These are phyloP conservation scores for Tilletia caries DNA, from an alignment of 1,284 basidiomycete species.

Conservation along the genomic window DNA sequence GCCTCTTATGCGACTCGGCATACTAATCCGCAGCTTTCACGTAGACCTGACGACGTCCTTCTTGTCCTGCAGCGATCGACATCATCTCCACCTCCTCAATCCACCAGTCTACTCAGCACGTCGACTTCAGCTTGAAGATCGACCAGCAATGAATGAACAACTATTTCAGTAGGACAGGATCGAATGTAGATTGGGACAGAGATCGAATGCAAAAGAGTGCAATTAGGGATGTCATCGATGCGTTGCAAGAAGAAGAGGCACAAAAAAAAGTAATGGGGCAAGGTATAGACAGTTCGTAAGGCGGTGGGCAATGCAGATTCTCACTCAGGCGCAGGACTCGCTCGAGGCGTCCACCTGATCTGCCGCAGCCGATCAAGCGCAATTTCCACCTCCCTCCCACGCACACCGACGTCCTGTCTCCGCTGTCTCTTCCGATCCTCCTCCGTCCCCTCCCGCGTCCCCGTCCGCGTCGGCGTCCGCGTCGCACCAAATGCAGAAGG, in stretches of 20 bases:
- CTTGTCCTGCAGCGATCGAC: conserved; percentile 37
- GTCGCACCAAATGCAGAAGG: background rate
- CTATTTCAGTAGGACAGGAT: too few species aligned
- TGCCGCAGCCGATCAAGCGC: background rate
- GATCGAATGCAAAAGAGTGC: too few species aligned
- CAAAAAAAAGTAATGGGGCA: background rate
- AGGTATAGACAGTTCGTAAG: too few species aligned
- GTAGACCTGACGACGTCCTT: background rate
- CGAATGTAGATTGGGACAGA: too few species aligned
- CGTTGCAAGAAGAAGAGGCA: too few species aligned
- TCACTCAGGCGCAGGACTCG: background rate
- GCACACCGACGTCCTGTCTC: background rate
- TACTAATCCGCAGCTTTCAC: too few species aligned
- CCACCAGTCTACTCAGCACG: conserved; percentile 51
- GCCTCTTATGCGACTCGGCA: conserved; percentile 10
- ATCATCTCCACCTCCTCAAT: conserved; percentile 49
- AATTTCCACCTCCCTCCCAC: background rate
- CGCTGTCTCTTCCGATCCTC: background rate
- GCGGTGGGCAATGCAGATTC: too few species aligned
- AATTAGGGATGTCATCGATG: too few species aligned
- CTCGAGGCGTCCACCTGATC: background rate
- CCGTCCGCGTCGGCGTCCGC: too few species aligned
- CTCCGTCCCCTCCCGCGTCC: background rate
- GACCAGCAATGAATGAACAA: conserved; percentile 23
- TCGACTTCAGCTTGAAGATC: conserved; percentile 52